Base-by-base conservation (phyloP, 2,329 filamentous ascomycete species). In the Phoma sp. region DNA sequence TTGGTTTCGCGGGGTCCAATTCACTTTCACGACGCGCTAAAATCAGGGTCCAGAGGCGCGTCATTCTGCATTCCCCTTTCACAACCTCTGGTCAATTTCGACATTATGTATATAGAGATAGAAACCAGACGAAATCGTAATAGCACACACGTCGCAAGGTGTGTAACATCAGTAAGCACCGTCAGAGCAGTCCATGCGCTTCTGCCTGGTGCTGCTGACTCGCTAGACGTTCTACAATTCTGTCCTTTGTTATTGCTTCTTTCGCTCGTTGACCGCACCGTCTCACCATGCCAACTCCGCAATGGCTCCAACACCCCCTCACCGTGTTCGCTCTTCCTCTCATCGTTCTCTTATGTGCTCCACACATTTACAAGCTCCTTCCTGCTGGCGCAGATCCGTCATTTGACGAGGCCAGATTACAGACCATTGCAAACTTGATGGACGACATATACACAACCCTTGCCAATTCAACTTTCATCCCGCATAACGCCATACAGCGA, bases 391-490 rank as follows among this genome's bases (percentile, higher is more conserved):
- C 40, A 2, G 22, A 43, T 13, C 48, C 45, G 8, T 58, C 41
- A 6, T 58, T 58, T 33, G 50, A 61, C 33, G 46, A 58, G 10
- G 19, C n/a, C 21, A 51, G 51, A 27, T 43, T 63, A 1, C 54
- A 58, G 5, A 45, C 45, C 9, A 41, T 63, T 10, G 60, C 61
- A 19, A 31, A 32, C 2, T 39, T 60, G 27, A 55, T 65, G 41
- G 50, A 63, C 21, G 55, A 52, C 10, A 56, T 62, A 43, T 63
- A 65, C 40, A 40, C 33, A 12, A 45, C 27, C 4, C 33, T 65
- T 1, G 61, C 52, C 6, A 50, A 59, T 19, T 48, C 56, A 24
- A 61, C 56, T 2, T 63, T 62, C 38, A 61, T 63, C 9, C 56
- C 61, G 15, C 46, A 56, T 19, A 46, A 58, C 21, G 51, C 54